phyloP scores from a whole-genome alignment of 345 rosid genomes.

The Camelina hispida region DNA sequence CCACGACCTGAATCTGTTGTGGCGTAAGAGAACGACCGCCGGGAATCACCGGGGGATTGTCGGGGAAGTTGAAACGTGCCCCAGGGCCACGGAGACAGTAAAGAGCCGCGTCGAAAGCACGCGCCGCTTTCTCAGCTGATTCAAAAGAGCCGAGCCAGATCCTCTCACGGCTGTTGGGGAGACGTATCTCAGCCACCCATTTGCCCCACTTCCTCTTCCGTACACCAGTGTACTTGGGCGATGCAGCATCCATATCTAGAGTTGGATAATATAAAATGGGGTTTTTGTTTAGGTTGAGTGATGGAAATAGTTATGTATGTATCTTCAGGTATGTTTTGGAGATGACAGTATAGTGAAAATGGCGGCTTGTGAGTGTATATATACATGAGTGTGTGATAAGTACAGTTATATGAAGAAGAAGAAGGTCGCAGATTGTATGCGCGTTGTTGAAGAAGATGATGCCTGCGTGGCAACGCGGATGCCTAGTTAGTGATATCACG shows the following conservation, averaged over 20 bases:
- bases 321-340: conserved; percentile 10
- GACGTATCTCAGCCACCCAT: conserved; percentile 93
- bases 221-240: conserved; percentile 78
- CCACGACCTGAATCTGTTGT: conserved; percentile 63
- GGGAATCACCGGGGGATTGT: conserved; percentile 55
- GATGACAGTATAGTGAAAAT: conserved; percentile 35
- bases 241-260: conserved; percentile 34
- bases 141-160: conserved; percentile 92
- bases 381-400: conserved; percentile 29
- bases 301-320: not conserved
- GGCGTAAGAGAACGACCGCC: conserved; percentile 54
- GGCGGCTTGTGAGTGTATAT: conserved; percentile 38
- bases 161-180: conserved; percentile 86
- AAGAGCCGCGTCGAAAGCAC: conserved; percentile 90
- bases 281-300: not conserved
- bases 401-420: conserved; percentile 17
- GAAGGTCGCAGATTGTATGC: conserved; percentile 36
- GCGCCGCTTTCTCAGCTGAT: conserved; percentile 80
- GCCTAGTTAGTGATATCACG: not conserved
- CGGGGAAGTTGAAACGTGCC: conserved; percentile 76
- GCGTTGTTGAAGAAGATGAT: conserved; percentile 41
- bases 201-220: conserved; percentile 94
- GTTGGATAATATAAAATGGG: not conserved
- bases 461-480: conserved; percentile 45
- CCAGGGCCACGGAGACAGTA: conserved; percentile 67